Base-by-base conservation (phyloP, 495 filamentous ascomycete species). In the Hypoxylon subgilvum region DNA sequence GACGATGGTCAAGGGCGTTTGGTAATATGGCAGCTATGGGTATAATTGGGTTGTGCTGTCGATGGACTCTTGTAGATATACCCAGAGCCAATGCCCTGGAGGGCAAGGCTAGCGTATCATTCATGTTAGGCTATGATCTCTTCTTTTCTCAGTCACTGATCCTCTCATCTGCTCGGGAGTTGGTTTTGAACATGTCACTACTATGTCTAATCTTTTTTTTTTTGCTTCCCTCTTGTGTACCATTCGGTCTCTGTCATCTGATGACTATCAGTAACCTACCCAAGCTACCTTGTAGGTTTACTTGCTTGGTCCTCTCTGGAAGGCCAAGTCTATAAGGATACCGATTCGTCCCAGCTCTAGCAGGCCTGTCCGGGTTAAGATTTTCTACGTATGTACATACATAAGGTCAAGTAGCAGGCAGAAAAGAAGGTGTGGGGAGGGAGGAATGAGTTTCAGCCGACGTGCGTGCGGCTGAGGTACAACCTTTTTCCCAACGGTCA, bases 1-100 rank as follows among this genome's bases (percentile, higher is more conserved):
- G 67, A 65, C 54, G 67, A 65, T 51, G 23, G 48, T 47, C 46
- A 36, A 44, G 49, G 67, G 64, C 62, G 62, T 65, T 65, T 48
- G 53, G 54, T 46, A 57, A 31, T 51, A 40, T 58, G 46, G 39
- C 21, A 8, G 23, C 3, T 27, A n/a, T n/a, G n/a, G 25, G 30
- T 45, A 27, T 45, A 39, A 19, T 41, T 54, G 58, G 21, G 40
- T 52, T 30, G 23, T 45, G 49, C 39, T 28, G 41, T 42, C 12
- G 54, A 55, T 39, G 53, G 54, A 55, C 22, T 43, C 27, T 54
- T 64, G 49, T 58, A 64, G 41, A 59, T 59, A 64, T 55, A 64
- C 61, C 61, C 61, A 64, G 34, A 64, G 54, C 44, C 34, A 36
- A 45, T 4, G 25, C 53, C 43, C 36, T 31, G 35, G 25, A 44